Conservation (phyloP, 208 protist genomes). For the Herpetomonas samuelpessoai region DNA sequence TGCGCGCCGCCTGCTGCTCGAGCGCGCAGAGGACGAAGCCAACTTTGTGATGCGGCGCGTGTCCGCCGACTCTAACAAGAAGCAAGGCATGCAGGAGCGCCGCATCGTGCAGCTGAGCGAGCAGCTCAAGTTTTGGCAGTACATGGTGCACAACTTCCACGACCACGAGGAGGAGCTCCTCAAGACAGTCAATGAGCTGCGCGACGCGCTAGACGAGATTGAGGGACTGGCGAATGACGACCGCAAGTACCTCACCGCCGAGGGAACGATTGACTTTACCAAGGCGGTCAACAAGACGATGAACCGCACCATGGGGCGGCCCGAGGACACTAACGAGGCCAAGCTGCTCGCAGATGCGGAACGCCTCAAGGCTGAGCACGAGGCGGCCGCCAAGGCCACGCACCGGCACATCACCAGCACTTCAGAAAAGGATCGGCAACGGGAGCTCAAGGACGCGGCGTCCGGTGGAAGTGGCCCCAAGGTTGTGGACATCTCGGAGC, state of each 20-base stretch:
- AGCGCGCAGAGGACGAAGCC: constrained; percentile 82
- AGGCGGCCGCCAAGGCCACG: neutral
- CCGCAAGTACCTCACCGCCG: constrained; percentile 32
- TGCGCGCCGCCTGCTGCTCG: constrained; percentile 71
- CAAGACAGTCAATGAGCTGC: constrained; percentile 69
- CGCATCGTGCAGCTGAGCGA: constrained; percentile 79
- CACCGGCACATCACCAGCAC: neutral
- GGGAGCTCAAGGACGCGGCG: neutral
- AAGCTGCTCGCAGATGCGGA: constrained; percentile 13
- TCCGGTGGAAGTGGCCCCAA: neutral
- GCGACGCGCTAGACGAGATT: constrained; percentile 70
- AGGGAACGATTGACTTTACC: constrained; percentile 86
- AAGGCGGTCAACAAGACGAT: constrained; percentile 35
- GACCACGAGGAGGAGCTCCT: constrained; percentile 88
- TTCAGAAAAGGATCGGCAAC: neutral
- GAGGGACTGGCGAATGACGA: constrained; percentile 69
- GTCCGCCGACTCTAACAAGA: constrained; percentile 70
- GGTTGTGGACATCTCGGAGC: neutral
- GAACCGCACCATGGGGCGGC: constrained; percentile 12
- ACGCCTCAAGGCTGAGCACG: neutral
- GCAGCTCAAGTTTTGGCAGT: constrained; percentile 92
- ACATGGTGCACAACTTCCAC: constrained; percentile 93
- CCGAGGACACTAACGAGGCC: neutral
- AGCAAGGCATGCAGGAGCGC: constrained; percentile 90
- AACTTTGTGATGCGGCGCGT: constrained; percentile 90